Conservation (phyloP, 768 basidiomycete genomes). For the Podaxis mareebaensis region DNA sequence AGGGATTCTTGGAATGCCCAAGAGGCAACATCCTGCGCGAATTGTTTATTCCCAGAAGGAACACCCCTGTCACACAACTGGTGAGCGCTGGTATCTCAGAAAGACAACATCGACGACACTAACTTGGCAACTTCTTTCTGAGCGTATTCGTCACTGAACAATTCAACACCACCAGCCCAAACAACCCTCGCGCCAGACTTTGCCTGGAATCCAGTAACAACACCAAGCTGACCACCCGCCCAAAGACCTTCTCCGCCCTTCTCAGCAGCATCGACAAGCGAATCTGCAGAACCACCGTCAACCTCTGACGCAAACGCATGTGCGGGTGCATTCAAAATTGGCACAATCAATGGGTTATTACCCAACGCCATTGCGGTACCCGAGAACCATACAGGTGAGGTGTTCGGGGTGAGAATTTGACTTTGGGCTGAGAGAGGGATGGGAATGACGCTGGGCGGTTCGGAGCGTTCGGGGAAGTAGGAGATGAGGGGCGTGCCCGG, state of each 20-base stretch:
- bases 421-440: slow-evolving; percentile 47
- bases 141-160: slow-evolving; percentile 78
- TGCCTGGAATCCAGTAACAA: slow-evolving; percentile 92
- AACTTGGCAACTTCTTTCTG: slow-evolving; percentile 62
- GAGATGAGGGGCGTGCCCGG: slow-evolving; percentile 83
- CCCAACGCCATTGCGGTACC: slow-evolving; percentile 66
- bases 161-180: slow-evolving; percentile 78
- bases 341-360: slow-evolving; percentile 77
- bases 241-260: slow-evolving; percentile 79
- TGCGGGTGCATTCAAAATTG: slow-evolving; percentile 75
- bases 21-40: slow-evolving; percentile 71
- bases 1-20: slow-evolving; percentile 93
- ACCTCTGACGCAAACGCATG: slow-evolving; percentile 79
- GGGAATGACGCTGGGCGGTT: slow-evolving; percentile 65
- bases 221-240: slow-evolving; percentile 74
- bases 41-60: slow-evolving; percentile 73
- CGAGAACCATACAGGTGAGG: slow-evolving; percentile 73
- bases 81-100: not conserved
- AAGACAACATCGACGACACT: slow-evolving; percentile 28
- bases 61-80: slow-evolving; percentile 42
- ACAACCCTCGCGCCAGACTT: slow-evolving; percentile 72
- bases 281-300: slow-evolving; percentile 61
- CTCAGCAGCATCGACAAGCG: slow-evolving; percentile 68
- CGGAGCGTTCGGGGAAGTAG: slow-evolving; percentile 77
- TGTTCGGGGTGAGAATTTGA: slow-evolving; percentile 45